Evolutionary conservation across 2,329 filamentous ascomycete species (phyloP), one percentile per base, ranked within the genome.

Genomic region (Pestalotiopsis fici): DNA sequence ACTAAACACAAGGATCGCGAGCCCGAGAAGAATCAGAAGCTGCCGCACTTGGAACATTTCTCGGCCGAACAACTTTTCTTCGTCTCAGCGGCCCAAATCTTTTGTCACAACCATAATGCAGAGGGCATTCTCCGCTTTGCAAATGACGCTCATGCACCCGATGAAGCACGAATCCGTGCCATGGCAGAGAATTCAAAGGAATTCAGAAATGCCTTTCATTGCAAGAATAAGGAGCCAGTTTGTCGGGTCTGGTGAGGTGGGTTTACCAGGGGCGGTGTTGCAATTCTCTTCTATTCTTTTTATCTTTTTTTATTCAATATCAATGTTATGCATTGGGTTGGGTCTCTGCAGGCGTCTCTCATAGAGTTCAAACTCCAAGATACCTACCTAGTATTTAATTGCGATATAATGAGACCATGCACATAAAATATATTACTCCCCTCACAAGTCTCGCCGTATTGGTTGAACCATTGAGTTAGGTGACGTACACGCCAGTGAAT

Each of bases 51-150:
- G 6, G 83, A 87, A 3, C 71, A 80, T 23, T 92, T 92, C 69
- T 87, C 86, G 0, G 88, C 90, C 68, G 90, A 92, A 69, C 90
- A 93, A 76, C 77, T 93, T 3, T 93, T 93, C 79, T 93, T 92
- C 73, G 82, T 93, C 35, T 85, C 85, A 2, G 93, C 87, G 74
- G 85, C 81, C 3, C 90, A 88, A 71, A 86, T 82, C 77, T 91
- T 88, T 87, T 93, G 90, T 75, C 55, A 65, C 11, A 35, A 39
- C 27, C 9, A 47, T 12, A 21, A 43, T 7, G 18, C 37, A 23
- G 18, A 28, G 18, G n/a, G 35, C 23, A 3, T 39, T 7, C 5
- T 23, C 5, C 7, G 4, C 9, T 28, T 62, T 3, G 12, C 59
- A 21, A 43, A 11, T 23, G 59, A 62, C 21, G 31, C 11, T 18